phyloP scores from a whole-genome alignment of 441 rosid genomes.

The Erodium texanum region DNA sequence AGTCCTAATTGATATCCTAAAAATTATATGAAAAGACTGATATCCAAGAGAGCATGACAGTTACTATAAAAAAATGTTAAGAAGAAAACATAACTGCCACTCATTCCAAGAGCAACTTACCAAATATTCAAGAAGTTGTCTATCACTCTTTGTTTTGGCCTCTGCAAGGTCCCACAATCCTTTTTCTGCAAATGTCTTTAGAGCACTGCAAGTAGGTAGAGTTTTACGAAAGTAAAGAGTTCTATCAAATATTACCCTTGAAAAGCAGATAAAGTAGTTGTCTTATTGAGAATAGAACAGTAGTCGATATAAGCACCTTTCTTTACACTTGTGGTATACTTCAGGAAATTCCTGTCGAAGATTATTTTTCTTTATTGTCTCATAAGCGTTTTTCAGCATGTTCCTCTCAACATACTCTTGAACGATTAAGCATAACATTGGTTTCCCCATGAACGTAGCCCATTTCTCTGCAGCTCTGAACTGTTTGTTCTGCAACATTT shows the following conservation, averaged over 20 bases:
- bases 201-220: slow-evolving; percentile 34
- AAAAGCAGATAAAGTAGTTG: neutral
- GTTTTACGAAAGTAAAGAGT: slow-evolving; percentile 1
- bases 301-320: slow-evolving; percentile 39
- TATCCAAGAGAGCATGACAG: neutral
- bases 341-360: slow-evolving; percentile 65
- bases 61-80: neutral
- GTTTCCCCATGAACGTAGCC: slow-evolving; percentile 84
- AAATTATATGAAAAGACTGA: neutral
- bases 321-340: slow-evolving; percentile 56
- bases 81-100: neutral
- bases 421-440: slow-evolving; percentile 59
- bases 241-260: slow-evolving; percentile 11
- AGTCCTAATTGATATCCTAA: neutral
- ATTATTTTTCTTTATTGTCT: slow-evolving; percentile 60
- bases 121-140: slow-evolving; percentile 61
- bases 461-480: slow-evolving; percentile 79
- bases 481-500: slow-evolving; percentile 66
- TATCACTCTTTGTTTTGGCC: slow-evolving; percentile 52
- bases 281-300: slow-evolving; percentile 12
- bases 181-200: slow-evolving; percentile 75
- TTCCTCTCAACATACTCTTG: slow-evolving; percentile 57
- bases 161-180: slow-evolving; percentile 94
- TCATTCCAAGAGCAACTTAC: slow-evolving; percentile 28
- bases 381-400: slow-evolving; percentile 66